A percentile compares a stretch with the other conserved stretches of the same genome.
Evolutionary conservation across 1,284 basidiomycete genomes (phyloP).

Genomic region (Tilletia walkeri): DNA sequence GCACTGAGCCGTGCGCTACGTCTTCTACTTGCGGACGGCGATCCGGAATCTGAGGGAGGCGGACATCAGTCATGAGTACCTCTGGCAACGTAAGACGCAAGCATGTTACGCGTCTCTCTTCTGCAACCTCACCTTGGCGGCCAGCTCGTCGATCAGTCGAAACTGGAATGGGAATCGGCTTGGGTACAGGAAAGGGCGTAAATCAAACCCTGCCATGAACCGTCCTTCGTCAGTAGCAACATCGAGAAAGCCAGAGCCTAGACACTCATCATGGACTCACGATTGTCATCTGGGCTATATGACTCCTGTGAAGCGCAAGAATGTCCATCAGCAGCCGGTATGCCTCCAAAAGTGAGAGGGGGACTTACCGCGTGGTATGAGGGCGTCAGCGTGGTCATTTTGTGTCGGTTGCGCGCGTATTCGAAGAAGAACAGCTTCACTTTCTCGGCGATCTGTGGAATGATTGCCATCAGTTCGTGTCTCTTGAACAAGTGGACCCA

Average conservation of each 20-base stretch:
- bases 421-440: conserved; percentile 98
- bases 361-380: conserved; percentile 78
- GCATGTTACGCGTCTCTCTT: background rate
- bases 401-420: conserved; percentile 92
- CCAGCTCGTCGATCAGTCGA: conserved; percentile 80
- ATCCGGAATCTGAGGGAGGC: no score
- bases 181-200: conserved; percentile 93
- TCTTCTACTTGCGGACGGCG: no score
- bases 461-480: background rate
- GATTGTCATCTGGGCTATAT: conserved; percentile 94
- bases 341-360: conserved; percentile 24
- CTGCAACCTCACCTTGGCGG: conserved; percentile 5
- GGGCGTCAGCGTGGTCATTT: conserved; percentile 98
- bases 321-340: background rate
- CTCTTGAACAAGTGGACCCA: background rate
- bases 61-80: no score
- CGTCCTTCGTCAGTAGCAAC: conserved; percentile 11
- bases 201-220: conserved; percentile 73
- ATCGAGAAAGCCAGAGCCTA: background rate
- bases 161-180: conserved; percentile 95
- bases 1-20: no score
- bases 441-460: conserved; percentile 81
- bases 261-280: conserved; percentile 59
- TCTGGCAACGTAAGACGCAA: no score
- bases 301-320: conserved; percentile 66